Base-by-base conservation (phyloP, 108 stramenopile species). In the Nitzschia sp. region DNA sequence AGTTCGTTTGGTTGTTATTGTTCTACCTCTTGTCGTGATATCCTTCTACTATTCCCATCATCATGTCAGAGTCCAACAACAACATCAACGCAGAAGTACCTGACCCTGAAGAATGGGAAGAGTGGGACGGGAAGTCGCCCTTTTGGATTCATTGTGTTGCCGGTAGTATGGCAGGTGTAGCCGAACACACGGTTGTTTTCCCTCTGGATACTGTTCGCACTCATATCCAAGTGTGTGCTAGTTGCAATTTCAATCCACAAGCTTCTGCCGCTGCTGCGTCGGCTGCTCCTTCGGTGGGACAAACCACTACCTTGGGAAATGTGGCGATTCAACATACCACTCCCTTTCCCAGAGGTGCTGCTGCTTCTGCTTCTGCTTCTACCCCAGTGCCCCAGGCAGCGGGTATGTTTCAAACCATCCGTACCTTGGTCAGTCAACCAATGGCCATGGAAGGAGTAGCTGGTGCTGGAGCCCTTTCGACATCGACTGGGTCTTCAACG, bases 151-250 rank as follows among this genome's bases (percentile, higher is more conserved):
- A 99, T 72, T 96, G 96, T 67, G 70, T 96, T 20, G 98, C 98
- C n/a, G 98, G 98, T 6, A 86, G 84, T 52, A 58, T 96, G 53
- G 97, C 97, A 22, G 98, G 97, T 29, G 90, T 97, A 15, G 91
- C 91, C 22, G 96, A 99, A 75, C 97, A 99, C 70, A 84, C 85
- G 12, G 55, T 93, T 22, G 83, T 98, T 37, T 98, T 94, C 79
- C 98, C 97, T 8, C 53, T 98, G 38, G 97, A 99, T 80, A 99
- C 96, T 2, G 88, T 99, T 39, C 97, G 97, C 63, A 98, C 98
- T 52, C 92, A 97, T 77, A 92, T 97, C 63, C 98, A 98, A 75
- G 87, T 80, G 14, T 86, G 85, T 69, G 79, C 85, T 19, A 58
- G 73, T n/a, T 86, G 85, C 40, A 42, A 67, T 54, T 43, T 56